phyloP scores from a whole-genome alignment of 306 rosid genomes.

The Lithocarpus polystachyus region DNA sequence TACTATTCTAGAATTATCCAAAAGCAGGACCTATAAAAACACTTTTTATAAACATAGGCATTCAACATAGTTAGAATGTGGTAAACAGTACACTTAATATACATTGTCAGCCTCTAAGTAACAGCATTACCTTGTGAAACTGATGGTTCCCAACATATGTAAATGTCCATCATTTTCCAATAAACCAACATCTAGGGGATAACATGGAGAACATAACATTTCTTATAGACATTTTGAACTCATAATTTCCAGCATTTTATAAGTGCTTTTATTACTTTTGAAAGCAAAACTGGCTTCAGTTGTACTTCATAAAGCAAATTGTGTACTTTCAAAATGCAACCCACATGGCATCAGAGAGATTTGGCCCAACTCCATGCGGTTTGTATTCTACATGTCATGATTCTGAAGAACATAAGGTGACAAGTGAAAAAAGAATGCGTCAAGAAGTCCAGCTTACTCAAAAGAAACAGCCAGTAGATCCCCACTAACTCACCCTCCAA shows the following conservation, averaged over 20 bases:
- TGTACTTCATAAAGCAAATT: too few species aligned
- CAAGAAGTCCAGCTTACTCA: background rate
- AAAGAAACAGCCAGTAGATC: background rate
- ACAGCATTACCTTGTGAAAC: background rate
- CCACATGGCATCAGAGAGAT: too few species aligned
- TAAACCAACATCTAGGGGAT: background rate
- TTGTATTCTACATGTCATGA: background rate
- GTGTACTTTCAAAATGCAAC: too few species aligned
- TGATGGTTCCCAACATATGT: background rate
- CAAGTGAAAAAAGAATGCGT: background rate
- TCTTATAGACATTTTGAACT: background rate
- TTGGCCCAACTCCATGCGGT: background rate
- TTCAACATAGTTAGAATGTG: background rate
- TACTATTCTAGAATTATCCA: background rate
- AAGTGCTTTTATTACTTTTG: background rate
- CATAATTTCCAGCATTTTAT: background rate
- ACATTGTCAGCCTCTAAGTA: background rate
- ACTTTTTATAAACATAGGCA: background rate
- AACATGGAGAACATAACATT: background rate
- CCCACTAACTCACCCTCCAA: background rate
- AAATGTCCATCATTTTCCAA: background rate
- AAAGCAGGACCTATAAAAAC: background rate
- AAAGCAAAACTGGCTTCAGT: too few species aligned
- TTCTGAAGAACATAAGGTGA: background rate
- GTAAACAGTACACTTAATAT: background rate